Percentiles rank a stretch among this genome's conserved stretches.
Evolutionary conservation across 2,329 filamentous ascomycete species (phyloP).

Genomic region (Aspergillus ustus): DNA sequence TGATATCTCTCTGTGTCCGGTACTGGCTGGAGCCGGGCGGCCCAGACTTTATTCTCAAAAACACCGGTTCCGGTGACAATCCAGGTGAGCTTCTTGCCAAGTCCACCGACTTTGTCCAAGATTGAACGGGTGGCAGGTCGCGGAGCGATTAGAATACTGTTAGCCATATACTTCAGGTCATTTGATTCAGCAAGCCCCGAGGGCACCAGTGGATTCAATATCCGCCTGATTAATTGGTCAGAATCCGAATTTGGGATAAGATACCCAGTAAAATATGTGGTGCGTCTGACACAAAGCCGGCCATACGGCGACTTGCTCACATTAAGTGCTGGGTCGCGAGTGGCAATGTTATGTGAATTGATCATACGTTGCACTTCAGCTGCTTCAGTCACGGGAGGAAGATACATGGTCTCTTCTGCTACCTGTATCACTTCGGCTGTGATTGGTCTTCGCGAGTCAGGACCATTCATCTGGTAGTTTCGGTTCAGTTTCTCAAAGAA

Average conservation of each 20-base stretch:
- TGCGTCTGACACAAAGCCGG: slow-evolving; percentile 76
- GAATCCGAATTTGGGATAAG: slow-evolving; percentile 75
- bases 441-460: slow-evolving; percentile 67
- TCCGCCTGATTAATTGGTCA: slow-evolving; percentile 67
- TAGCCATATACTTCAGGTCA: slow-evolving; percentile 81
- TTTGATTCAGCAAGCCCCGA: slow-evolving; percentile 62
- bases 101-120: slow-evolving; percentile 81
- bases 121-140: slow-evolving; percentile 73
- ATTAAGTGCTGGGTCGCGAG: slow-evolving; percentile 38
- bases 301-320: slow-evolving; percentile 49
- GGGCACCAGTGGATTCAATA: slow-evolving; percentile 66
- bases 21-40: slow-evolving; percentile 75
- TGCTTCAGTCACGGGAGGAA: slow-evolving; percentile 79
- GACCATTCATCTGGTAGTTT: slow-evolving; percentile 49
- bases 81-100: slow-evolving; percentile 83
- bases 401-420: slow-evolving; percentile 70
- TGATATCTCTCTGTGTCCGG: slow-evolving; percentile 70
- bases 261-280: slow-evolving; percentile 90
- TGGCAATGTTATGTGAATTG: slow-evolving; percentile 74
- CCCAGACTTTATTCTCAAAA: slow-evolving; percentile 84
- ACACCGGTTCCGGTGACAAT: slow-evolving; percentile 76
- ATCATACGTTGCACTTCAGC: slow-evolving; percentile 87
- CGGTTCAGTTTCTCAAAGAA: slow-evolving; percentile 82
- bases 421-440: slow-evolving; percentile 84
- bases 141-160: slow-evolving; percentile 88